These are phyloP conservation scores for Tolypocladium capitatum DNA, from an alignment of 2,329 filamentous ascomycete genomes.

Conservation along the genomic window DNA sequence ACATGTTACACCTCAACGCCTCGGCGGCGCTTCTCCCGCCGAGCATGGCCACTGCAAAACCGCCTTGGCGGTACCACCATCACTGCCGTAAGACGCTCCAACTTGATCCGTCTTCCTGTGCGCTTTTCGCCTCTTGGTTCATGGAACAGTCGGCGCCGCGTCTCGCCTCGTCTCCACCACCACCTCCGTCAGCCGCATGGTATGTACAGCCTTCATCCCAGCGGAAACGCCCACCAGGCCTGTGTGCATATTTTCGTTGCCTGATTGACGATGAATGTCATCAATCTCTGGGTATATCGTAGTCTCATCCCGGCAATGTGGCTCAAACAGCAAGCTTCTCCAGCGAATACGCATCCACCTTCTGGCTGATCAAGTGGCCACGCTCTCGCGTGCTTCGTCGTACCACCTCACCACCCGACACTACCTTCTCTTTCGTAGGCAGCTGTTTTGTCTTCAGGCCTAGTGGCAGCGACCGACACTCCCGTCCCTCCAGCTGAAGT, in stretches of 20 bases:
- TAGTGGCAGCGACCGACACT: constrained; percentile 50
- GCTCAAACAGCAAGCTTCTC: constrained; percentile 59
- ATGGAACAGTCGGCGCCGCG: not conserved
- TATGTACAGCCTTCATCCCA: not conserved
- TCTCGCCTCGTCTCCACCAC: not conserved
- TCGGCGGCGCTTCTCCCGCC: not conserved
- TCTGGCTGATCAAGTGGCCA: constrained; percentile 64
- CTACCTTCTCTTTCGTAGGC: constrained; percentile 43
- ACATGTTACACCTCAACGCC: not conserved
- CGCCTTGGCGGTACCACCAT: not conserved
- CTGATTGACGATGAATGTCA: not conserved
- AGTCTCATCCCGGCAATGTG: constrained; percentile 1
- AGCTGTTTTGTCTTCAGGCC: constrained; percentile 50
- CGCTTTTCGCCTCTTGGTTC: not conserved
- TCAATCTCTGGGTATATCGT: not conserved
- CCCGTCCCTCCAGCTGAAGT: constrained; percentile 26
- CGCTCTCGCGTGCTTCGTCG: constrained; percentile 59
- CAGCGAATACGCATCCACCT: constrained; percentile 69
- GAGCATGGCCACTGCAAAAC: not conserved
- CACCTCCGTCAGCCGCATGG: not conserved
- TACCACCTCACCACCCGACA: constrained; percentile 56
- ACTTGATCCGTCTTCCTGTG: not conserved
- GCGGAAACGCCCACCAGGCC: not conserved
- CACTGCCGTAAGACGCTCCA: not conserved
- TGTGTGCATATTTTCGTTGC: not conserved